Evolutionary conservation across 345 rosid species (phyloP).

Genomic region (Citropsis articulata): DNA sequence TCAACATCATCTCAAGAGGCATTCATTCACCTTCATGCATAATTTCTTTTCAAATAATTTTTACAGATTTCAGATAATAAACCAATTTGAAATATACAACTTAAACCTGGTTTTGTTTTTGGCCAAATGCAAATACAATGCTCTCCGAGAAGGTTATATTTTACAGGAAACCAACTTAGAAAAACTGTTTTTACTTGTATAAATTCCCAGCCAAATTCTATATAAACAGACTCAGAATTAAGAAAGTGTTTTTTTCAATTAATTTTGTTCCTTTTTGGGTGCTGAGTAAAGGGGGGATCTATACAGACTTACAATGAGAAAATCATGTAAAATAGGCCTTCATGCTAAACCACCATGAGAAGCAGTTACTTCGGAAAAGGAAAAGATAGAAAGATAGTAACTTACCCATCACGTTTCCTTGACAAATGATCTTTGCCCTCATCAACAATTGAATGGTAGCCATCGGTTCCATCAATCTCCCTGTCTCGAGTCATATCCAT

Average conservation of each 20-base stretch:
- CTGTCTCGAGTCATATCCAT: conserved; percentile 34
- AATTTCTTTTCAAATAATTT: neutral
- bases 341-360: neutral
- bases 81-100: neutral
- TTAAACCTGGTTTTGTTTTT: neutral
- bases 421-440: conserved; percentile 36
- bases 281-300: neutral
- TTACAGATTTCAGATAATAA: neutral
- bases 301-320: neutral
- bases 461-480: conserved; percentile 36
- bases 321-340: neutral
- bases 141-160: neutral
- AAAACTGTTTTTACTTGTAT: neutral
- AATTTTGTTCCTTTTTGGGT: neutral
- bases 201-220: neutral
- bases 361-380: neutral
- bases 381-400: neutral
- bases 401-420: conserved; percentile 59
- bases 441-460: conserved; percentile 23
- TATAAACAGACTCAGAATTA: neutral
- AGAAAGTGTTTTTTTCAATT: neutral
- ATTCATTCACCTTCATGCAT: neutral
- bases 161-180: neutral
- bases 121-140: neutral
- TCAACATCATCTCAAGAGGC: neutral